Conservation (phyloP, 2,329 filamentous ascomycete genomes). For the Colletotrichum brevisporum region DNA sequence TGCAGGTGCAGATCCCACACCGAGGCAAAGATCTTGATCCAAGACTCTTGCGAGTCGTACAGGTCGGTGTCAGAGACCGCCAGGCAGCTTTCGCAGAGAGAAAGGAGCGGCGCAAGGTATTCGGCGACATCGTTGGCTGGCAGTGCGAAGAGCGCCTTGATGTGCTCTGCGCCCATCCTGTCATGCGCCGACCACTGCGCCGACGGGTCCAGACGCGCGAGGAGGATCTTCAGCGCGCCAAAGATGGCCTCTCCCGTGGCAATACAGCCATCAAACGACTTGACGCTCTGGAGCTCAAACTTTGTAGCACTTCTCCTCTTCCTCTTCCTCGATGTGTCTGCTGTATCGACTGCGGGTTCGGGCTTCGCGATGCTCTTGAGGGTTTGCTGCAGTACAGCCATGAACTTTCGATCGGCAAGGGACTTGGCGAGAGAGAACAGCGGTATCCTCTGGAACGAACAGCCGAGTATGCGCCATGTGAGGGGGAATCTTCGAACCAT, state of each 20-base stretch:
- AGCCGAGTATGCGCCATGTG: slow-evolving; percentile 73
- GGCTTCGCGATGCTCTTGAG: slow-evolving; percentile 69
- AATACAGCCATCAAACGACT: slow-evolving; percentile 57
- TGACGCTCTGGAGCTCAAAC: slow-evolving; percentile 59
- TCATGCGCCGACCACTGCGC: slow-evolving; percentile 55
- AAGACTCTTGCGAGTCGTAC: slow-evolving; percentile 57
- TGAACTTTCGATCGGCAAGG: slow-evolving; percentile 78
- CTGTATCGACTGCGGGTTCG: slow-evolving; percentile 44
- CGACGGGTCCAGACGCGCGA: slow-evolving; percentile 59
- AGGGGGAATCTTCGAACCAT: slow-evolving; percentile 68
- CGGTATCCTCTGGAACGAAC: slow-evolving; percentile 75
- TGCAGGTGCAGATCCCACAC: slow-evolving; percentile 71
- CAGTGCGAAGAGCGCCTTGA: slow-evolving; percentile 69
- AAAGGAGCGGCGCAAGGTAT: slow-evolving; percentile 61
- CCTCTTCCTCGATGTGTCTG: slow-evolving; percentile 56
- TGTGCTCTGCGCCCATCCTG: slow-evolving; percentile 69
- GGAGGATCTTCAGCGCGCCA: slow-evolving; percentile 59
- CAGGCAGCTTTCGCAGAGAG: slow-evolving; percentile 59
- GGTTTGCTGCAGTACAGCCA: slow-evolving; percentile 75
- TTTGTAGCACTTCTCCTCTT: slow-evolving; percentile 57
- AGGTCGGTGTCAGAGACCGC: slow-evolving; percentile 49
- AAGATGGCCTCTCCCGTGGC: slow-evolving; percentile 65
- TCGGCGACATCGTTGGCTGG: slow-evolving; percentile 62
- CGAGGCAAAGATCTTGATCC: slow-evolving; percentile 61
- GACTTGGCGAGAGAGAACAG: slow-evolving; percentile 78